A percentile compares a stretch with the other conserved stretches of the same genome.
Evolutionary conservation across 495 filamentous ascomycete species (phyloP).

Genomic region (Daldinia vernicosa): DNA sequence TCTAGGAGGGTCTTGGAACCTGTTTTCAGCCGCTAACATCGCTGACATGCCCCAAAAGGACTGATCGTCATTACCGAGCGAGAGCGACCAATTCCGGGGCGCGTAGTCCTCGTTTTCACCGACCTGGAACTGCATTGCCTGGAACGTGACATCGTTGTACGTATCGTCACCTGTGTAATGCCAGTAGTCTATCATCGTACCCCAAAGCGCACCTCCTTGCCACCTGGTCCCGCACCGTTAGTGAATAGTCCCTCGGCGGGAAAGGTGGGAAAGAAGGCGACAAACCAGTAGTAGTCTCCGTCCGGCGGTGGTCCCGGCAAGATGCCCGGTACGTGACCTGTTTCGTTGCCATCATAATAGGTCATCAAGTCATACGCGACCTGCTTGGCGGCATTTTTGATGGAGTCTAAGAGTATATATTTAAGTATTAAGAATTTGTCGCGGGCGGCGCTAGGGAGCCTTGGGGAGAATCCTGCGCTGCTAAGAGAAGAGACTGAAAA

Average conservation of each 20-base stretch:
- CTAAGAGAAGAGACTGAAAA: neutral
- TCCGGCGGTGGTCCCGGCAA: conserved; percentile 64
- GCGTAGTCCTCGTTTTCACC: conserved; percentile 73
- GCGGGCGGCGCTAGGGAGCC: neutral
- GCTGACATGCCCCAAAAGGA: conserved; percentile 78
- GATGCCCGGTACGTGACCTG: conserved; percentile 70
- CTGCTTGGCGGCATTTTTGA: conserved; percentile 64
- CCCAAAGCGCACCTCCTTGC: conserved; percentile 80
- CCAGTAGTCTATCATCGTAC: conserved; percentile 81
- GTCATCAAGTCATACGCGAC: conserved; percentile 71
- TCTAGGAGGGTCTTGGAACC: conserved; percentile 68
- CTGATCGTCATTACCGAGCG: conserved; percentile 87
- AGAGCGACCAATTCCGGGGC: conserved; percentile 74
- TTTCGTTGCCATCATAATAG: conserved; percentile 70
- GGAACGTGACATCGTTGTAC: conserved; percentile 69
- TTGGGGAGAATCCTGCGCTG: neutral
- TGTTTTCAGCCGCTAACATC: conserved; percentile 77
- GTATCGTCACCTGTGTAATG: conserved; percentile 73
- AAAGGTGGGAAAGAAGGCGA: conserved; percentile 4
- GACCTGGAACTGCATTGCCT: conserved; percentile 75
- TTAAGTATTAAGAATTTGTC: neutral
- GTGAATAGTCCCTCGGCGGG: conserved; percentile 46
- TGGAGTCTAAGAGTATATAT: conserved; percentile 55
- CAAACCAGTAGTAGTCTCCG: conserved; percentile 61
- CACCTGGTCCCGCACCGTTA: conserved; percentile 51